Evolutionary conservation across 768 basidiomycete genomes (phyloP), one percentile per base, ranked within the genome.

Genomic region (Phylloporus arenicola): DNA sequence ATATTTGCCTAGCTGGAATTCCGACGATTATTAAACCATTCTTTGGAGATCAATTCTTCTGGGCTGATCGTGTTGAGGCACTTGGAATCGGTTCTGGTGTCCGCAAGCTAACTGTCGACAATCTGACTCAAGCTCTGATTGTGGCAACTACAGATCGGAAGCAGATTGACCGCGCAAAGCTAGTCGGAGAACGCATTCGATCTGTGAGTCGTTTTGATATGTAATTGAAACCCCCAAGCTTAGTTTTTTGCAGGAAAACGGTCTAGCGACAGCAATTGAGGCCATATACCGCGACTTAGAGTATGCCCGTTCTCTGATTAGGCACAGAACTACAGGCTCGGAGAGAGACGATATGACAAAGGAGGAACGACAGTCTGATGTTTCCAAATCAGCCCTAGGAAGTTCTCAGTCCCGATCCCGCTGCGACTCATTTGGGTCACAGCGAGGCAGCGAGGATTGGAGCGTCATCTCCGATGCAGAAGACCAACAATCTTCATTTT

Each of bases 31-130:
- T 98, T 64, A 85, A 84, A 55, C 95, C 96, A 0, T 99, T 98
- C 79, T 99, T 98, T 60, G 95, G 96, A 3, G 94, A 97, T 66
- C 94, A 97, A 61, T 91, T 87, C 66, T 95, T 97, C 71, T 98
- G 92, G 92, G 91, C 92, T 3, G 92, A 99, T 68, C 86, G 95
- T 25, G 92, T 97, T n/a, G 92, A 96, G 67, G 92, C 93, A 2
- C 77, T 99, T 37, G 94, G 94, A 33, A 82, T 98, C 43, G 96
- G 95, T 40, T 77, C 84, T 27, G 82, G 86, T 45, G 84, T 99
- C 45, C 81, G 89, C 58, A 95, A 94, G 68, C 74, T 98, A 48
- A 92, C 88, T 11, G 84, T 86, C 13, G 80, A 88, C 14, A 74
- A 73, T 43, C 70, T 99, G 50, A 80, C 85, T 14, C 84, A 89